Percentiles rank a stretch among this genome's conserved stretches.
Evolutionary conservation across 2,329 filamentous ascomycete species (phyloP).

Genomic region (Anthostomella pinea): DNA sequence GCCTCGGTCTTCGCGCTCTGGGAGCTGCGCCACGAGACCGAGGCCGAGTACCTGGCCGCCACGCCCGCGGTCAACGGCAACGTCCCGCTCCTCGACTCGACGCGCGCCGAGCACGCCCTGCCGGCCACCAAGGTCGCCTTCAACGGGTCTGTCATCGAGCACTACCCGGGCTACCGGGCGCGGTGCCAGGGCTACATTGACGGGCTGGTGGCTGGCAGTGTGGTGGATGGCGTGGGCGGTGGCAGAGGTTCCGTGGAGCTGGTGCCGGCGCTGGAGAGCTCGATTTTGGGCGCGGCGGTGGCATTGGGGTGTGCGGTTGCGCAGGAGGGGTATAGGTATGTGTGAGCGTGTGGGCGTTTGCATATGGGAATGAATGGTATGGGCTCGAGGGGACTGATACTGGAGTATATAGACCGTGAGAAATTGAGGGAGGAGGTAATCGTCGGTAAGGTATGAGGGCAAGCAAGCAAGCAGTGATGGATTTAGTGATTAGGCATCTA

Average conservation of each 20-base stretch:
- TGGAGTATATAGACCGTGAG: too few species aligned
- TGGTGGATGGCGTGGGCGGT: slow-evolving; percentile 18
- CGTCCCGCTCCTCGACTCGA: slow-evolving; percentile 25
- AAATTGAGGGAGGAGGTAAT: too few species aligned
- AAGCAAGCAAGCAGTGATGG: too few species aligned
- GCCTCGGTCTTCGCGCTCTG: slow-evolving; percentile 58
- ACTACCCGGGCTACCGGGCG: slow-evolving; percentile 66
- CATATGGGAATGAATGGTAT: too few species aligned
- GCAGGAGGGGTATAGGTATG: slow-evolving; percentile 9
- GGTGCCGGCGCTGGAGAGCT: slow-evolving; percentile 70
- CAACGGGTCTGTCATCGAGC: slow-evolving; percentile 77
- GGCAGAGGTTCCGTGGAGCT: slow-evolving; percentile 50
- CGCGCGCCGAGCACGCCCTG: slow-evolving; percentile 46
- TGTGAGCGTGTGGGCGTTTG: too few species aligned
- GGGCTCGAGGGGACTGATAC: too few species aligned
- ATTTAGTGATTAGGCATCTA: too few species aligned
- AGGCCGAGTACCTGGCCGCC: slow-evolving; percentile 34
- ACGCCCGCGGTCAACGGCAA: slow-evolving; percentile 3
- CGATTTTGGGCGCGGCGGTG: slow-evolving; percentile 72
- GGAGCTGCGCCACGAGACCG: slow-evolving; percentile 50
- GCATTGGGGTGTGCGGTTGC: slow-evolving; percentile 51
- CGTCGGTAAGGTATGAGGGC: too few species aligned
- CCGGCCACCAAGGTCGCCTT: slow-evolving; percentile 64
- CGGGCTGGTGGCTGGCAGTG: slow-evolving; percentile 47
- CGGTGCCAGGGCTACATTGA: slow-evolving; percentile 64